phyloP scores from a whole-genome alignment of 345 rosid species.

The Erysimum cheiranthoides region DNA sequence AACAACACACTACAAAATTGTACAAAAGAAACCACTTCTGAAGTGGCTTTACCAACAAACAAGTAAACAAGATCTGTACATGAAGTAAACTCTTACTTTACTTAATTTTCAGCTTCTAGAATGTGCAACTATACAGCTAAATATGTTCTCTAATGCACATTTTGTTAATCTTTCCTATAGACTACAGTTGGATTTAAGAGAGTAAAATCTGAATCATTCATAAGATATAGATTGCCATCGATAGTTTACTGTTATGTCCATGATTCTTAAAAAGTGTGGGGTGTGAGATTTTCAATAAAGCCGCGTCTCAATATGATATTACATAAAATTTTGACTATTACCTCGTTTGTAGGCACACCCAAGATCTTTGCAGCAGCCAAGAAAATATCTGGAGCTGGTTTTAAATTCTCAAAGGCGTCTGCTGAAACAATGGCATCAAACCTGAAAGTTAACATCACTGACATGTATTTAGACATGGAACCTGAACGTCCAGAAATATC shows the following conservation, averaged over 20 bases:
- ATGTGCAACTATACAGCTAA: background rate
- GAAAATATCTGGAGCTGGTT: conserved; percentile 98
- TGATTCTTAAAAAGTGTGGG: background rate
- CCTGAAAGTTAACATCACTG: conserved; percentile 54
- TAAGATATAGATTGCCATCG: background rate
- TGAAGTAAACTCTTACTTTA: conserved; percentile 1
- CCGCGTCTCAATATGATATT: background rate
- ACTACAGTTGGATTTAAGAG: conserved; percentile 1
- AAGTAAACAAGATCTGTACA: conserved; percentile 4
- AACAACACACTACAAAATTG: conserved; percentile 71
- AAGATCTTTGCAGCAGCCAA: conserved; percentile 90
- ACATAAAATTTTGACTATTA: conserved; percentile 34
- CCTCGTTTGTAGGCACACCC: conserved; percentile 80
- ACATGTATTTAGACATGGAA: conserved; percentile 10
- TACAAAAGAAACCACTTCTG: conserved; percentile 17
- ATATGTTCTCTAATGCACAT: background rate
- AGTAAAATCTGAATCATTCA: conserved; percentile 12
- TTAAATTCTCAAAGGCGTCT: conserved; percentile 95
- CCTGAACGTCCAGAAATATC: background rate
- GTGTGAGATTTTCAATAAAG: background rate
- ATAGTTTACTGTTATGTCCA: background rate
- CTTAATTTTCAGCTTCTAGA: conserved; percentile 12
- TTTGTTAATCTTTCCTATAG: conserved; percentile 11
- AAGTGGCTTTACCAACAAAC: conserved; percentile 18
- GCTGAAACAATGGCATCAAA: conserved; percentile 98